Conservation (phyloP, 1,284 basidiomycete genomes). For the Xanthoconium separans region DNA sequence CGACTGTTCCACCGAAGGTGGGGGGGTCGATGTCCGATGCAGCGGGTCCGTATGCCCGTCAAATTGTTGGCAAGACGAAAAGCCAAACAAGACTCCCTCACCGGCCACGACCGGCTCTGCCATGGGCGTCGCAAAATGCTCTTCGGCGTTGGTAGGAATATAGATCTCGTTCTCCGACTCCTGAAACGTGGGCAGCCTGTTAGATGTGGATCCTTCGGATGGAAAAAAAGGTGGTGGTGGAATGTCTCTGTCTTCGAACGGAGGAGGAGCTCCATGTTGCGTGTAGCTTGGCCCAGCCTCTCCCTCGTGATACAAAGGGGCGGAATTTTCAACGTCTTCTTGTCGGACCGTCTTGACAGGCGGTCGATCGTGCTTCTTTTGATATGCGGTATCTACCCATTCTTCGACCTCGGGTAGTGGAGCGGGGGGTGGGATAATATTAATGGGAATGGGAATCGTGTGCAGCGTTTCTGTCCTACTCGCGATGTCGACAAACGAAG, state of each 20-base stretch:
- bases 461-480: conserved; percentile 63
- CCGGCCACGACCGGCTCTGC: conserved; percentile 49
- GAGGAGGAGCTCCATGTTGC: conserved; percentile 64
- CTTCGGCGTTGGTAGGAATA: conserved; percentile 50
- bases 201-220: conserved; percentile 60
- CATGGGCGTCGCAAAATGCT: conserved; percentile 37
- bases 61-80: conserved; percentile 65
- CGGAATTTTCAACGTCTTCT: conserved; percentile 60
- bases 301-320: conserved; percentile 62
- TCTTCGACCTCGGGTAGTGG: conserved; percentile 72
- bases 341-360: conserved; percentile 65
- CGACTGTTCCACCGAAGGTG: conserved; percentile 71
- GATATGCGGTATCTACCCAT: conserved; percentile 69
- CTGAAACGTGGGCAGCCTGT: conserved; percentile 67
- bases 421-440: conserved; percentile 68
- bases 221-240: conserved; percentile 74
- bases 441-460: conserved; percentile 62
- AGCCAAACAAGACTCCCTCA: conserved; percentile 74
- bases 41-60: conserved; percentile 73
- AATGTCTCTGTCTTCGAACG: conserved; percentile 75
- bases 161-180: conserved; percentile 74
- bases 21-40: conserved; percentile 58
- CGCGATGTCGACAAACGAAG: conserved; percentile 69
- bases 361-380: conserved; percentile 81
- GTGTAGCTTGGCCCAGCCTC: conserved; percentile 72